Evolutionary conservation across 2,329 filamentous ascomycete genomes (phyloP).

Genomic region (Ceratocystiopsis sp.): DNA sequence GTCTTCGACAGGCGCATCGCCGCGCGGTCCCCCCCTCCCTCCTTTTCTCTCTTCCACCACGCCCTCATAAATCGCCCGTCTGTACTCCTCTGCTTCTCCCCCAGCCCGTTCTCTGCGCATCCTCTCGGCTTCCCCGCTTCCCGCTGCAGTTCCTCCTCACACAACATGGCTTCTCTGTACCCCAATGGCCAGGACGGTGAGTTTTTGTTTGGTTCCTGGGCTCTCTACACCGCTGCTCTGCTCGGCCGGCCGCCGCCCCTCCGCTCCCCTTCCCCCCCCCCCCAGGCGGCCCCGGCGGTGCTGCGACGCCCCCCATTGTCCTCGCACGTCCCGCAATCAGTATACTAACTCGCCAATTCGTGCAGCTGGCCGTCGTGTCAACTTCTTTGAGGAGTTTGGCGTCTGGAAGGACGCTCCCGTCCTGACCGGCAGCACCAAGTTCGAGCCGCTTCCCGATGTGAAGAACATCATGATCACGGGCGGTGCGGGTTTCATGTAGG

Average conservation of each 20-base stretch:
- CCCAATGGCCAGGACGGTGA: conserved; percentile 5
- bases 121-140: too few relatives aligned
- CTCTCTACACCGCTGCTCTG: background rate
- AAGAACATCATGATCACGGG: conserved; percentile 75
- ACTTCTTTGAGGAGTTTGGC: conserved; percentile 40
- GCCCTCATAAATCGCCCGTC: too few relatives aligned
- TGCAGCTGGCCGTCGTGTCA: conserved; percentile 13
- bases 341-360: background rate
- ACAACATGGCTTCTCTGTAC: conserved; percentile 1
- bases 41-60: too few relatives aligned
- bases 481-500: conserved; percentile 73
- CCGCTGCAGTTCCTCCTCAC: too few relatives aligned
- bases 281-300: too few relatives aligned
- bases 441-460: conserved; percentile 49
- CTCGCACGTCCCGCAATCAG: too few relatives aligned
- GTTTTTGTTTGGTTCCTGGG: background rate
- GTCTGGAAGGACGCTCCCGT: conserved; percentile 58
- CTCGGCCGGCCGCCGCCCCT: background rate
- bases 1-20: too few relatives aligned
- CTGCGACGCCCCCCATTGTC: too few relatives aligned
- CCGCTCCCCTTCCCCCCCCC: background rate
- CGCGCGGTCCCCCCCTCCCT: too few relatives aligned
- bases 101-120: too few relatives aligned
- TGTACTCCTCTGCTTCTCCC: too few relatives aligned
- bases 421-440: conserved; percentile 51